A percentile compares a stretch with the other conserved stretches of the same genome.
Evolutionary conservation across 257 asterid species (phyloP).

Genomic region (Sherardia arvensis): DNA sequence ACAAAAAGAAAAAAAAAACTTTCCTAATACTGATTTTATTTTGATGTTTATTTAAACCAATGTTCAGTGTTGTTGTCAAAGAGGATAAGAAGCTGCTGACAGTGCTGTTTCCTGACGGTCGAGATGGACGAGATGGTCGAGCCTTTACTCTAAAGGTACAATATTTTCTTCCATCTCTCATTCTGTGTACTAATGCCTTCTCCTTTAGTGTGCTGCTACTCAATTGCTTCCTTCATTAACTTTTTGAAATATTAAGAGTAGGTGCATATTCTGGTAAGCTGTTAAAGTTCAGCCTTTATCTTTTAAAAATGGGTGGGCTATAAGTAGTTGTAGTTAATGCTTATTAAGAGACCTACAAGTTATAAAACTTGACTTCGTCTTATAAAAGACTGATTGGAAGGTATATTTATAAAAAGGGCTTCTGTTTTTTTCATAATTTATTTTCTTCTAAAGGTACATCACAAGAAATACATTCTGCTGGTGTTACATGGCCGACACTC

Average conservation of each 20-base stretch:
- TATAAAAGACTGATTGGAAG: neutral
- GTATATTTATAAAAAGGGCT: no score
- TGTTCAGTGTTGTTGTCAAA: constrained; percentile 86
- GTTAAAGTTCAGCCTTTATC: neutral
- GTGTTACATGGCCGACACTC: neutral
- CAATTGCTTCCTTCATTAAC: neutral
- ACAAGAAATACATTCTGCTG: neutral
- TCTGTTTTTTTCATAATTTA: neutral
- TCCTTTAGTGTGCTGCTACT: neutral
- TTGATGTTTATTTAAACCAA: constrained; percentile 16
- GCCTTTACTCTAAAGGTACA: constrained; percentile 97
- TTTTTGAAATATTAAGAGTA: neutral
- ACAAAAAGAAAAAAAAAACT: neutral
- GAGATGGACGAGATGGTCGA: constrained; percentile 98
- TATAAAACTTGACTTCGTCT: neutral
- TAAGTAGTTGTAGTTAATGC: neutral
- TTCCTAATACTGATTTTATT: neutral
- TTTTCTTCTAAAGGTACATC: neutral
- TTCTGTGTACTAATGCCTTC: neutral
- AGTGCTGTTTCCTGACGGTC: constrained; percentile 87
- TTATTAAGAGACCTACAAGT: neutral
- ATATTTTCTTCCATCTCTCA: neutral
- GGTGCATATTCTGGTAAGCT: neutral
- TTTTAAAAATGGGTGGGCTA: neutral
- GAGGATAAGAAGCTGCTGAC: constrained; percentile 94